Evolutionary conservation across 2,329 filamentous ascomycete species (phyloP).

Genomic region (Rhytidhysteron rufulum): DNA sequence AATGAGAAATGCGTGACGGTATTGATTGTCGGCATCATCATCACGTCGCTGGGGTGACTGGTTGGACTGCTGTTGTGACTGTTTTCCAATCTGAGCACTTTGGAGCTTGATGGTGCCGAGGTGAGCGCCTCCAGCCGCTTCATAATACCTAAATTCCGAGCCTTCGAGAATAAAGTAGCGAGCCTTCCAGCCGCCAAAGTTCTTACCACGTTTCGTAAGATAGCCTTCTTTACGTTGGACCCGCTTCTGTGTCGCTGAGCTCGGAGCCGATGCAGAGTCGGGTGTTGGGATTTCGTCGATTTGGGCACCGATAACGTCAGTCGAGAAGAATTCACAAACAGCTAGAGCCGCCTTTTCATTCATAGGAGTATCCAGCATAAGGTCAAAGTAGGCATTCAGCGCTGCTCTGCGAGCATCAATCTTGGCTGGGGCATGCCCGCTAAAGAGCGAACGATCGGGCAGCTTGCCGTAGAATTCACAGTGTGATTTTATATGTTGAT

Average conservation of each 20-base stretch:
- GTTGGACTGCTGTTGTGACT: slow-evolving; percentile 61
- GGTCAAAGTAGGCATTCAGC: slow-evolving; percentile 80
- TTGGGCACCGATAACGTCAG: slow-evolving; percentile 59
- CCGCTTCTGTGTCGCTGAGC: slow-evolving; percentile 42
- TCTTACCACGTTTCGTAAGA: slow-evolving; percentile 94
- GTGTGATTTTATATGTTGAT: slow-evolving; percentile 73
- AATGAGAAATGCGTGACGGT: slow-evolving; percentile 92
- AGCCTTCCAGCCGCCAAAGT: slow-evolving; percentile 98
- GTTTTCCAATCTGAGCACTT: slow-evolving; percentile 90
- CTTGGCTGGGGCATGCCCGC: slow-evolving; percentile 87
- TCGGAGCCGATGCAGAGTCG: slow-evolving; percentile 48
- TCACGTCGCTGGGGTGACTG: slow-evolving; percentile 60
- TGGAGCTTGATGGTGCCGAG: slow-evolving; percentile 90
- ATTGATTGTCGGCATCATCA: slow-evolving; percentile 87
- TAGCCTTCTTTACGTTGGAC: slow-evolving; percentile 80
- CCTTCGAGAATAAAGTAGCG: slow-evolving; percentile 68
- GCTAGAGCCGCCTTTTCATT: slow-evolving; percentile 73
- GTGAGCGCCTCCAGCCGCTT: slow-evolving; percentile 83
- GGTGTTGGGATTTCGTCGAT: slow-evolving; percentile 52
- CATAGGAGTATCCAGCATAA: slow-evolving; percentile 76
- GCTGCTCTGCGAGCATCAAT: slow-evolving; percentile 80
- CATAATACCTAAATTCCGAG: slow-evolving; percentile 80
- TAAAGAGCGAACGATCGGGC: slow-evolving; percentile 83
- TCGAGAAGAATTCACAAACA: slow-evolving; percentile 81
- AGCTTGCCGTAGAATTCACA: slow-evolving; percentile 69